phyloP scores from a whole-genome alignment of 768 basidiomycete species.

The Phaffia tasmanica region DNA sequence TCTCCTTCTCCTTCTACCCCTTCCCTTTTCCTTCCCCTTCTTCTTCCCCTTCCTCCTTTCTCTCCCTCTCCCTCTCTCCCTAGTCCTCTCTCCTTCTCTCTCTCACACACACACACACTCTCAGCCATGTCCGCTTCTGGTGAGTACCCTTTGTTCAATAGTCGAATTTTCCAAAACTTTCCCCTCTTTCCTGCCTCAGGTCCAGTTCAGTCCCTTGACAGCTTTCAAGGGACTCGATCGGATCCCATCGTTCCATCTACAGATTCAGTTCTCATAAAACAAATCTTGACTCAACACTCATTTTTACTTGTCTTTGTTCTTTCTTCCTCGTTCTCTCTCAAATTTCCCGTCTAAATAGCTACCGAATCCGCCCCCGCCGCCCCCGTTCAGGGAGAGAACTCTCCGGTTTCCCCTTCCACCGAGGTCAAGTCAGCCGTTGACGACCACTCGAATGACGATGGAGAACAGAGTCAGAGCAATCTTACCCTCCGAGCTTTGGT shows the following conservation, averaged over 20 bases:
- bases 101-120: constrained; percentile 2
- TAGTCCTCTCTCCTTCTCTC: constrained; percentile 17
- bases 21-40: constrained; percentile 11
- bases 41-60: constrained; percentile 5
- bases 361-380: constrained; percentile 1
- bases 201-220: constrained; percentile 42
- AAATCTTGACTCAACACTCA: too few species aligned
- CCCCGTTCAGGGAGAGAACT: background rate
- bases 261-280: constrained; percentile 34
- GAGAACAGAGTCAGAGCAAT: constrained; percentile 43
- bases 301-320: background rate
- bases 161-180: background rate
- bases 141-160: too few species aligned
- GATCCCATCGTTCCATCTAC: constrained; percentile 52
- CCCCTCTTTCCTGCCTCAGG: constrained; percentile 31
- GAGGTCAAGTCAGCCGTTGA: constrained; percentile 2
- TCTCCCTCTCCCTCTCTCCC: constrained; percentile 17
- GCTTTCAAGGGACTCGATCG: constrained; percentile 45
- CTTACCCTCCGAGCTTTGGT: constrained; percentile 90
- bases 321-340: constrained; percentile 1
- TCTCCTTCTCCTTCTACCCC: constrained; percentile 10
- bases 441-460: background rate
- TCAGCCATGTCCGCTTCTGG: too few species aligned
- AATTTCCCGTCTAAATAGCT: background rate
- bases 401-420: constrained; percentile 2